phyloP scores from a whole-genome alignment of 768 basidiomycete genomes.

The Panellus pusillus region DNA sequence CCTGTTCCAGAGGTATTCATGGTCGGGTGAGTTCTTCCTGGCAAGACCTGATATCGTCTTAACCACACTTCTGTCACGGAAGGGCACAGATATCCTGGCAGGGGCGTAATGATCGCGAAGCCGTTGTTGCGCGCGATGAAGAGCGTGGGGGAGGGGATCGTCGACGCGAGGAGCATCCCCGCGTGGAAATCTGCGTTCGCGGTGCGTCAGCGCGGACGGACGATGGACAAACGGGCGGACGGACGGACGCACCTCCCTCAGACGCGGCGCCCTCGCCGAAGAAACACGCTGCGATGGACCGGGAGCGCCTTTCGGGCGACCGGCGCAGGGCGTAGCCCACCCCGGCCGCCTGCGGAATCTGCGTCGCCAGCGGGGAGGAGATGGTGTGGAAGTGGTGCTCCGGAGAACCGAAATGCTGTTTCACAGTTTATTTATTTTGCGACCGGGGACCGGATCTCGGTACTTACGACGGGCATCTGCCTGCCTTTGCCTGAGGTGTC shows the following conservation, averaged over 20 bases:
- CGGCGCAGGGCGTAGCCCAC: conserved; percentile 88
- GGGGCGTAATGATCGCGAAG: conserved; percentile 92
- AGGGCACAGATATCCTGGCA: conserved; percentile 72
- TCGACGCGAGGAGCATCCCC: conserved; percentile 78
- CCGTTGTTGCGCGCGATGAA: conserved; percentile 84
- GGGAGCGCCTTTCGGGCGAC: conserved; percentile 63
- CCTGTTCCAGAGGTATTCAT: conserved; percentile 91
- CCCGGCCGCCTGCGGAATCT: conserved; percentile 93
- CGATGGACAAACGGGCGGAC: too few relatives aligned
- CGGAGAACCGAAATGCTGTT: conserved; percentile 81
- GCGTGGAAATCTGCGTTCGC: conserved; percentile 86
- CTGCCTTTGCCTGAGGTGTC: conserved; percentile 82
- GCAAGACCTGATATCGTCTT: conserved; percentile 91
- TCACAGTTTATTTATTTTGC: conserved; percentile 14
- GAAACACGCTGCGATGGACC: conserved; percentile 82
- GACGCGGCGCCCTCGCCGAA: conserved; percentile 95
- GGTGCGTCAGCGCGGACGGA: conserved; percentile 5
- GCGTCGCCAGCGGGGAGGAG: conserved; percentile 90
- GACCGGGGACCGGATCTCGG: neutral
- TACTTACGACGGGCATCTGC: conserved; percentile 88
- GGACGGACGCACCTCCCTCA: conserved; percentile 64
- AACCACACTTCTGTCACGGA: conserved; percentile 85
- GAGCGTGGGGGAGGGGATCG: conserved; percentile 70
- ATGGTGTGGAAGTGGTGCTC: conserved; percentile 91
- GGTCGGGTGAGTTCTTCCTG: conserved; percentile 92